Conservation (phyloP, 495 filamentous ascomycete genomes). For the Daldinia caldariorum region DNA sequence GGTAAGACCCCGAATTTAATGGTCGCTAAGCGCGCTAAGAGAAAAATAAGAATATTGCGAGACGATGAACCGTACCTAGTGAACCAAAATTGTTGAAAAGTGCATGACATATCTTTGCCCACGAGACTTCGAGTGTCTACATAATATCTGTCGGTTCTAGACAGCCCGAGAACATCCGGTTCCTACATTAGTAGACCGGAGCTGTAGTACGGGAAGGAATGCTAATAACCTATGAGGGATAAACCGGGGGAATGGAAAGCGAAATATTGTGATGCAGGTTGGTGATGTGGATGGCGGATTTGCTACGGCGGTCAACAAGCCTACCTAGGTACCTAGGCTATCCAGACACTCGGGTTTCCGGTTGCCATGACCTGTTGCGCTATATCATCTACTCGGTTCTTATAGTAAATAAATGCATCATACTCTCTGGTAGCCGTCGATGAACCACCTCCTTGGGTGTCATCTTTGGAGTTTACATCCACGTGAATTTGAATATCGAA, state of each 20-base stretch:
- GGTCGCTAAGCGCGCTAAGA: conserved; percentile 39
- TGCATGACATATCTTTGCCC: conserved; percentile 18
- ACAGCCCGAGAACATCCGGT: conserved; percentile 27
- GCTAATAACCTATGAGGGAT: not conserved
- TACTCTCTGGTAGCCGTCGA: conserved; percentile 20
- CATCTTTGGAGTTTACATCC: conserved; percentile 27
- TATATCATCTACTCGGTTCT: conserved; percentile 17
- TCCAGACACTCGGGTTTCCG: conserved; percentile 34
- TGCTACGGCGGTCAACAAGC: conserved; percentile 7
- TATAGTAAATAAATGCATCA: conserved; percentile 28
- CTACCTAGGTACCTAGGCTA: conserved; percentile 18
- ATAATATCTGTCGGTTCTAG: conserved; percentile 5
- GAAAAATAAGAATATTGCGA: conserved; percentile 32
- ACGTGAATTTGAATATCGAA: conserved; percentile 22
- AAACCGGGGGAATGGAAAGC: conserved; percentile 2
- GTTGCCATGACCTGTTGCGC: conserved; percentile 21
- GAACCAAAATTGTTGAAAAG: conserved; percentile 16
- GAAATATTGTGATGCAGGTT: not conserved
- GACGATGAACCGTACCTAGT: conserved; percentile 18
- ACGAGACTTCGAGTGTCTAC: conserved; percentile 20
- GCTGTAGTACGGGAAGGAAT: not conserved
- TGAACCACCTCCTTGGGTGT: conserved; percentile 29
- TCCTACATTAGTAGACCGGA: conserved; percentile 4
- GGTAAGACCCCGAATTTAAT: conserved; percentile 37
- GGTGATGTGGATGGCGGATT: conserved; percentile 20